Evolutionary conservation across 345 rosid genomes (phyloP).

Genomic region (Gossypium australe): DNA sequence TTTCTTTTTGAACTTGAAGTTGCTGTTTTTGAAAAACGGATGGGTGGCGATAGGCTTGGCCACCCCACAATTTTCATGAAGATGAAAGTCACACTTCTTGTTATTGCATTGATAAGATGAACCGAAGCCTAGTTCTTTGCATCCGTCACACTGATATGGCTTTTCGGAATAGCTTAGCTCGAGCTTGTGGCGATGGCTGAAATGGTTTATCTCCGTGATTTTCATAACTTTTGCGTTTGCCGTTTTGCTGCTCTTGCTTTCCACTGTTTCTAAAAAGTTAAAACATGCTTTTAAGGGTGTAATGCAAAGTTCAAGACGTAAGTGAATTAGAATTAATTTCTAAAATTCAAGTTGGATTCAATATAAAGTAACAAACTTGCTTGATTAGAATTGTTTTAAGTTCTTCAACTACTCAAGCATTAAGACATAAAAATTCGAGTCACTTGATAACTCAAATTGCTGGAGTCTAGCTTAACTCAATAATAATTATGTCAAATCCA

Average conservation of each 20-base stretch:
- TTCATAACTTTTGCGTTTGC: not conserved
- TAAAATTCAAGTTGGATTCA: too few species aligned
- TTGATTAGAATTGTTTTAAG: too few species aligned
- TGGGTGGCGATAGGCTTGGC: not conserved
- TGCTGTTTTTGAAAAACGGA: not conserved
- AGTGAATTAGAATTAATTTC: too few species aligned
- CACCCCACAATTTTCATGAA: not conserved
- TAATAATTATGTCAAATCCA: too few species aligned
- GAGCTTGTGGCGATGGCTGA: not conserved
- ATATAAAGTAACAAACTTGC: too few species aligned
- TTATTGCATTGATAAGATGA: not conserved
- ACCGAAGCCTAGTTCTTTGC: not conserved
- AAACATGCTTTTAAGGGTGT: too few species aligned
- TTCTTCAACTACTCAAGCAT: too few species aligned
- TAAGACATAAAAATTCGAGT: too few species aligned
- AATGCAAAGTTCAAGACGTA: too few species aligned
- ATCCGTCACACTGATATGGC: conserved; percentile 1
- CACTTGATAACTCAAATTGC: too few species aligned
- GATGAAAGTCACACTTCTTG: not conserved
- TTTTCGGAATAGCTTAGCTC: not conserved
- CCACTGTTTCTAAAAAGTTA: too few species aligned
- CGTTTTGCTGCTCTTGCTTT: not conserved
- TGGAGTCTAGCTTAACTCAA: too few species aligned
- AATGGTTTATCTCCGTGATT: conserved; percentile 1
- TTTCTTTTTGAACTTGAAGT: not conserved